A percentile compares a stretch with the other conserved stretches of the same genome.
Evolutionary conservation across 2,329 filamentous ascomycete genomes (phyloP).

Genomic region (Botrytis deweyae): DNA sequence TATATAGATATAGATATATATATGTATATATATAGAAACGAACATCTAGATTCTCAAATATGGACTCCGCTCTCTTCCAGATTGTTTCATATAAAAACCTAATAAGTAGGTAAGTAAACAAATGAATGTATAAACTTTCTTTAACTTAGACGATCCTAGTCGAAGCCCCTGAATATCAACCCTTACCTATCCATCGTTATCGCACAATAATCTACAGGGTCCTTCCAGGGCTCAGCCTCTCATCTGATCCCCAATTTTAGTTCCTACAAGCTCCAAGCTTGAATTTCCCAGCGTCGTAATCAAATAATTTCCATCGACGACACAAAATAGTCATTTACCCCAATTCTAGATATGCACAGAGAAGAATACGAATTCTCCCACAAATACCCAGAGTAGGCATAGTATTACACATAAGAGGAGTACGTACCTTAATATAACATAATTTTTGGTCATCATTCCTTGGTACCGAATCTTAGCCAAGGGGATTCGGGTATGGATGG

Average conservation of each 20-base stretch:
- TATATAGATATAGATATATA: background rate
- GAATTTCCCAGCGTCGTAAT: conserved; percentile 12
- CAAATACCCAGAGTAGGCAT: background rate
- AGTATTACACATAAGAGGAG: background rate
- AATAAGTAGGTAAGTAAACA: background rate
- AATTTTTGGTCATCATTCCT: conserved; percentile 3
- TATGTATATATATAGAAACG: no score
- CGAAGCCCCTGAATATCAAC: conserved; percentile 3
- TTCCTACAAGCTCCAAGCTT: background rate
- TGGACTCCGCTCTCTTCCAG: background rate
- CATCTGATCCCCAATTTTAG: background rate
- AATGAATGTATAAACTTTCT: background rate
- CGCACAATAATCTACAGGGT: background rate
- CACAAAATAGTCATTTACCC: background rate
- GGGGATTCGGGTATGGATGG: conserved; percentile 12
- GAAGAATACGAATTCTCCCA: background rate
- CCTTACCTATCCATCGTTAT: conserved; percentile 15
- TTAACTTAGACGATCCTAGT: background rate
- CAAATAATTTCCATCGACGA: background rate
- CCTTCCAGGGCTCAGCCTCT: background rate
- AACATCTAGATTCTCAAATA: background rate
- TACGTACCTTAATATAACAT: background rate
- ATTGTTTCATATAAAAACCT: background rate
- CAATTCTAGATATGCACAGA: background rate
- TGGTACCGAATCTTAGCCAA: background rate